Evolutionary conservation across 495 filamentous ascomycete species (phyloP).

Genomic region (Aspergillus ellipticus): DNA sequence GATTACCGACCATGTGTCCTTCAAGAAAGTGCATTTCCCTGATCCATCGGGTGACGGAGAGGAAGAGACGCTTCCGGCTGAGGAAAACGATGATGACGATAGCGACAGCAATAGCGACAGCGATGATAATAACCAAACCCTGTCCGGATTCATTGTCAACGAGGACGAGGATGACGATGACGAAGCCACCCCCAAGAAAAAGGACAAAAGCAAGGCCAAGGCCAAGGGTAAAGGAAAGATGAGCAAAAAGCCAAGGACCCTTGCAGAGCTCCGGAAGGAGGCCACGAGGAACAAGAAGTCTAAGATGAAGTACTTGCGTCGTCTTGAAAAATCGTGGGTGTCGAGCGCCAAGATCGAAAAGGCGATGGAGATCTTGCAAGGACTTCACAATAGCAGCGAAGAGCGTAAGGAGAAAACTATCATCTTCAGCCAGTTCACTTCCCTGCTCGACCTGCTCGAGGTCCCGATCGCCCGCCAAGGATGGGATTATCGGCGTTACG

Average conservation of each 20-base stretch:
- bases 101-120: constrained; percentile 36
- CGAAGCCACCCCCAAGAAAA: constrained; percentile 20
- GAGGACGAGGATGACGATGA: constrained; percentile 29
- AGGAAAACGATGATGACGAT: constrained; percentile 37
- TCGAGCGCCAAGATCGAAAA: constrained; percentile 78
- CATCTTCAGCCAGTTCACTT: constrained; percentile 90
- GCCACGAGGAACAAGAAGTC: constrained; percentile 57
- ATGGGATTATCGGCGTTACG: constrained; percentile 72
- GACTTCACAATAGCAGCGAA: constrained; percentile 43
- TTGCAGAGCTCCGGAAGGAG: constrained; percentile 65
- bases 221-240: constrained; percentile 41
- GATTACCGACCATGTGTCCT: constrained; percentile 69
- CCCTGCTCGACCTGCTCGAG: constrained; percentile 87
- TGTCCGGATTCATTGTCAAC: constrained; percentile 56
- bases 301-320: constrained; percentile 62
- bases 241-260: constrained; percentile 40
- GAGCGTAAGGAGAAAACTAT: constrained; percentile 72
- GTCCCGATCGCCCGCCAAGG: constrained; percentile 67
- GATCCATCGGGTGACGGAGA: constrained; percentile 32
- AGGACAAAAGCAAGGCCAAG: constrained; percentile 6
- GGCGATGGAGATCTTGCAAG: constrained; percentile 63
- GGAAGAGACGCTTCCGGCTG: constrained; percentile 25
- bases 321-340: constrained; percentile 61
- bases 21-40: constrained; percentile 70
- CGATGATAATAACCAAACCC: constrained; percentile 36